Conservation (phyloP, 2,329 filamentous ascomycete genomes). For the Lasiodiplodia sp. region DNA sequence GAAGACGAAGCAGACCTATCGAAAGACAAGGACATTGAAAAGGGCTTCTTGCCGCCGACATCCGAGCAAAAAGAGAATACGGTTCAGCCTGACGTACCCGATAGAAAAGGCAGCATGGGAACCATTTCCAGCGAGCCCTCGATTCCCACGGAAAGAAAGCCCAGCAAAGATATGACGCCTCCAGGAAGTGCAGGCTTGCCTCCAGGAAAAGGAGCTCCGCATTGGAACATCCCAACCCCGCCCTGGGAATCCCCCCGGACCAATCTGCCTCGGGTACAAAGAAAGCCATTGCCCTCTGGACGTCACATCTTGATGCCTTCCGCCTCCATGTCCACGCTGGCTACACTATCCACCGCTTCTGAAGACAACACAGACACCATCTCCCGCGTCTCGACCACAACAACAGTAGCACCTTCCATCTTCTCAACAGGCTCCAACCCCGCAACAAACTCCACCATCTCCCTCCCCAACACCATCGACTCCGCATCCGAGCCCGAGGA, state of each 20-base stretch:
- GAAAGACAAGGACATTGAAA: not conserved
- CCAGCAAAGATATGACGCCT: not conserved
- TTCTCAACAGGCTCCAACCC: slow-evolving; percentile 13
- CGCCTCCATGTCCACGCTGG: not conserved
- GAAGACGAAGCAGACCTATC: not conserved
- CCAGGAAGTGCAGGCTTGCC: not conserved
- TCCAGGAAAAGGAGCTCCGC: not conserved
- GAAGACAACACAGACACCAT: not conserved
- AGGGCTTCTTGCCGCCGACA: not conserved
- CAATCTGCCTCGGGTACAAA: not conserved
- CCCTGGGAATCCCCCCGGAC: not conserved
- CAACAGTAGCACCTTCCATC: not conserved
- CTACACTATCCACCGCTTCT: not conserved
- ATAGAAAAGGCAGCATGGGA: not conserved
- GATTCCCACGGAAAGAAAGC: not conserved
- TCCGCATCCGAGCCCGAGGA: slow-evolving; percentile 2
- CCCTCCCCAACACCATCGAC: slow-evolving; percentile 20
- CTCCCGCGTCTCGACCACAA: slow-evolving; percentile 1
- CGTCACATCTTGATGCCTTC: slow-evolving; percentile 10
- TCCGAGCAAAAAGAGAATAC: not conserved
- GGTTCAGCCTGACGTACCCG: not conserved
- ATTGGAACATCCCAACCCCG: not conserved
- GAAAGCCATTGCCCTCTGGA: slow-evolving; percentile 13
- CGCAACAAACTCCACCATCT: slow-evolving; percentile 1
- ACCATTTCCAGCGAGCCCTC: not conserved